phyloP scores from a whole-genome alignment of 352 stramenopile genomes.

The Thalassiosira oceanica region DNA sequence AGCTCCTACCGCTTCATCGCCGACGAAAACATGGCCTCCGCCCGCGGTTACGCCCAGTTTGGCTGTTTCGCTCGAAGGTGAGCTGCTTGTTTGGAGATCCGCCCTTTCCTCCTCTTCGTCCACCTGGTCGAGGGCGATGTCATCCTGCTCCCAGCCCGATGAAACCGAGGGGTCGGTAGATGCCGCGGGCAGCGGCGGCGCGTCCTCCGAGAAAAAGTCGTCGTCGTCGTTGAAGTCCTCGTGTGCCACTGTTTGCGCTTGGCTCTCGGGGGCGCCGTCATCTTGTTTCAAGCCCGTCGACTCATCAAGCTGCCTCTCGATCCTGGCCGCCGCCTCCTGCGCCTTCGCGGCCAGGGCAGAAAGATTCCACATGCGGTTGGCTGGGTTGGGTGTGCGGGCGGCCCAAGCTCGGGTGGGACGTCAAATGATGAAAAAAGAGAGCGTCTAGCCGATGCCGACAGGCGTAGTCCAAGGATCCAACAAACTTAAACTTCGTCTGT shows the following conservation, averaged over 20 bases:
- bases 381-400: not conserved
- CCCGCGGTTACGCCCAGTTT: no score
- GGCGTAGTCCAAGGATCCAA: no score
- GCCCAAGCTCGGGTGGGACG: not conserved
- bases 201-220: constrained; percentile 37
- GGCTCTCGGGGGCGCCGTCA: not conserved
- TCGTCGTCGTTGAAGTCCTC: constrained; percentile 35
- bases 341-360: constrained; percentile 30
- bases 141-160: not conserved
- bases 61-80: no score
- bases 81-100: no score
- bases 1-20: not conserved
- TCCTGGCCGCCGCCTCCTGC: constrained; percentile 45
- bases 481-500: no score
- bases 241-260: constrained; percentile 8
- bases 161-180: not conserved
- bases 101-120: not conserved
- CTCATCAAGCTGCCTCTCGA: constrained; percentile 69
- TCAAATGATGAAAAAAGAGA: constrained; percentile 1
- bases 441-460: no score
- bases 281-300: constrained; percentile 46
- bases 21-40: no score
- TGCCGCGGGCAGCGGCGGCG: no score
- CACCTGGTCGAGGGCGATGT: not conserved
- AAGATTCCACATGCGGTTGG: constrained; percentile 38